These are phyloP conservation scores for Starmera stellimalicola DNA, from an alignment of 1,139 yeast genomes.

Conservation along the genomic window DNA sequence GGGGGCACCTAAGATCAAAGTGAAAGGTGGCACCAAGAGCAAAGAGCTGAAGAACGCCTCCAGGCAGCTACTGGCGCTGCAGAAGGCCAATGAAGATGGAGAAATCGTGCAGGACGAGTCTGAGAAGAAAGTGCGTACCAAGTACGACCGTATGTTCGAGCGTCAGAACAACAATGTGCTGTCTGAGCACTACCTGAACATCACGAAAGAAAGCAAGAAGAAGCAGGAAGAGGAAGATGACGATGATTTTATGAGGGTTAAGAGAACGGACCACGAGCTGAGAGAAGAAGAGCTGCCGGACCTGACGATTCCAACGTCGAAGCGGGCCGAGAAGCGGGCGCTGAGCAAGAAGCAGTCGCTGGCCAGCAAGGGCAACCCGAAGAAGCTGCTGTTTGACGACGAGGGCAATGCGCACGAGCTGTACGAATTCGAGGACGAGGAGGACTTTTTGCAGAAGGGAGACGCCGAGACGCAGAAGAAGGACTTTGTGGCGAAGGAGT, in stretches of 20 bases:
- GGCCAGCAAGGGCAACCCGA: constrained; percentile 57
- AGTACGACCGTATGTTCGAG: constrained; percentile 93
- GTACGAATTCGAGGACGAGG: constrained; percentile 86
- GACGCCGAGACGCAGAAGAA: constrained; percentile 62
- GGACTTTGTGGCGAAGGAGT: constrained; percentile 57
- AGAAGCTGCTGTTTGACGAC: constrained; percentile 82
- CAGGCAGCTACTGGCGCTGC: constrained; percentile 50
- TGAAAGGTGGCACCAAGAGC: constrained; percentile 40
- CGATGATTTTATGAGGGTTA: constrained; percentile 71
- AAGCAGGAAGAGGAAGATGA: constrained; percentile 37
- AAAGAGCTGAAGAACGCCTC: constrained; percentile 81
- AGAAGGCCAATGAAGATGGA: constrained; percentile 60
- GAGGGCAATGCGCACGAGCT: constrained; percentile 88
- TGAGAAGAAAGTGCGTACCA: constrained; percentile 59
- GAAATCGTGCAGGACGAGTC: constrained; percentile 30
- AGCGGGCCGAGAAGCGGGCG: constrained; percentile 82
- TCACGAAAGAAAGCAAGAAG: constrained; percentile 35
- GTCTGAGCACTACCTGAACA: constrained; percentile 75
- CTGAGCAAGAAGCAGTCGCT: constrained; percentile 75
- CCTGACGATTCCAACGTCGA: constrained; percentile 57
- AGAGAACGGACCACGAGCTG: constrained; percentile 64
- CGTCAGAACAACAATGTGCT: constrained; percentile 88
- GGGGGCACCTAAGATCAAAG: constrained; percentile 89
- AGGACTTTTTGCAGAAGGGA: constrained; percentile 72
- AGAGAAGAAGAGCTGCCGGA: constrained; percentile 59